These are phyloP conservation scores for Talaromyces sp. DNA, from an alignment of 2,329 filamentous ascomycete genomes.

Conservation along the genomic window DNA sequence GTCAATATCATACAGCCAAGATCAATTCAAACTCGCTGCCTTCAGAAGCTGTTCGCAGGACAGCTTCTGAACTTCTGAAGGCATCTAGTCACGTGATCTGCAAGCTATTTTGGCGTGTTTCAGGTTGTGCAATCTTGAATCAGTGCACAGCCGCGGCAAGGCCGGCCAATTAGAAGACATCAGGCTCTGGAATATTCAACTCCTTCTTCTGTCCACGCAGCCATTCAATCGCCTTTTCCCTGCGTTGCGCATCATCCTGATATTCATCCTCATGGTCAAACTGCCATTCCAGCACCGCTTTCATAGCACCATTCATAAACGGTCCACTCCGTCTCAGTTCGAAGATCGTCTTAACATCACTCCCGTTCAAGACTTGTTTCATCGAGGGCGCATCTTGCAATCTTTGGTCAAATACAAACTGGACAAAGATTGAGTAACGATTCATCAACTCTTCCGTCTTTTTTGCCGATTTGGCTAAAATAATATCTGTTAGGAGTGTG, in stretches of 20 bases:
- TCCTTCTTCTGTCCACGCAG: not conserved
- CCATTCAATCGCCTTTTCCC: not conserved
- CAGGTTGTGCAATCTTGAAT: conserved; percentile 9
- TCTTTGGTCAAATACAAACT: not conserved
- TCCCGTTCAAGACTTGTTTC: not conserved
- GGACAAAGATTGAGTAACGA: not conserved
- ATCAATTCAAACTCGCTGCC: too few species aligned
- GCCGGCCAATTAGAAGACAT: not conserved
- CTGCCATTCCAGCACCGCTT: conserved; percentile 5
- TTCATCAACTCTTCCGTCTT: not conserved
- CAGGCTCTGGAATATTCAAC: conserved; percentile 4
- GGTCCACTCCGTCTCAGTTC: not conserved
- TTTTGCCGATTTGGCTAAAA: not conserved
- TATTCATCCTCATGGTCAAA: not conserved
- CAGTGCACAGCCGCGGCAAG: not conserved
- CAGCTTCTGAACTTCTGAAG: too few species aligned
- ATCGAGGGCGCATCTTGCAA: not conserved
- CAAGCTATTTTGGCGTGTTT: conserved; percentile 11
- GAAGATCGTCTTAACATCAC: conserved; percentile 4
- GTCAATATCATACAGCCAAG: too few species aligned
- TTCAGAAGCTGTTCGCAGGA: too few species aligned
- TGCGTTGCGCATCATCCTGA: not conserved
- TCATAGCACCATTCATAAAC: conserved; percentile 1
- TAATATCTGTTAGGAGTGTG: not conserved
- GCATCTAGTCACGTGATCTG: conserved; percentile 4